Evolutionary conservation across 2,329 filamentous ascomycete species (phyloP), one percentile per base, ranked within the genome.

Genomic region (Westerdykella sp.): DNA sequence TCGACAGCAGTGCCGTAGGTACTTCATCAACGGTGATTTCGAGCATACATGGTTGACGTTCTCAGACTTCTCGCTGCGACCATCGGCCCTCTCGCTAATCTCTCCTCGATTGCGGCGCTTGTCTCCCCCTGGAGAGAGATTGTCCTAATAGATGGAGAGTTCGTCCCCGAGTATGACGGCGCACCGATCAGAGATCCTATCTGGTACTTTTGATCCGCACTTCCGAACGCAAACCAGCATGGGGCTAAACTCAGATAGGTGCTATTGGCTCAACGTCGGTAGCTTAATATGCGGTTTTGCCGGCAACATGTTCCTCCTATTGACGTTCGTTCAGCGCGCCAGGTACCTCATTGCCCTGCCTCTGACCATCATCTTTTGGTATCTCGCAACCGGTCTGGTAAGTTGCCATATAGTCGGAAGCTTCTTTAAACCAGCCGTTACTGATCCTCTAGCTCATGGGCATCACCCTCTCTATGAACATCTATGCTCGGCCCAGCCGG

Each of bases 51-150:
- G 5, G 7, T 9, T 35, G 7, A 35, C n/a, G 32, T 13, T 35
- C 16, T 15, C 13, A 54, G 47, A 25, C 80, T 96, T 60, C 76
- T 93, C 10, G 87, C 89, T 2, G 89, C 87, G 28, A 88, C 89
- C 0, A 77, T 93, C 2, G 88, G 87, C 1, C 90, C 90, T 0
- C 78, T 95, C 9, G 90, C 90, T 2, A 95, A 90, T 45, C 82
- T 93, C 23, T 85, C 93, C 67, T 91, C 85, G 44, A 88, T 95
- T 45, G 88, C 85, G 48, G 87, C 89, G 6, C 74, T 95, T n/a
- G 86, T 87, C 1, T 82, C 81, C 22, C 80, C 80, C 16, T 95
- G 89, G 90, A 76, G 86, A 47, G 78, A 83, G 60, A 71, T 72
- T 39, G 67, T 74, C 3, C 71, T 74, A 41, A 58, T 73, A 34